A percentile compares a stretch with the other conserved stretches of the same genome.
These are phyloP conservation scores for Calonectria montana DNA, from an alignment of 2,329 filamentous ascomycete species.

Conservation along the genomic window DNA sequence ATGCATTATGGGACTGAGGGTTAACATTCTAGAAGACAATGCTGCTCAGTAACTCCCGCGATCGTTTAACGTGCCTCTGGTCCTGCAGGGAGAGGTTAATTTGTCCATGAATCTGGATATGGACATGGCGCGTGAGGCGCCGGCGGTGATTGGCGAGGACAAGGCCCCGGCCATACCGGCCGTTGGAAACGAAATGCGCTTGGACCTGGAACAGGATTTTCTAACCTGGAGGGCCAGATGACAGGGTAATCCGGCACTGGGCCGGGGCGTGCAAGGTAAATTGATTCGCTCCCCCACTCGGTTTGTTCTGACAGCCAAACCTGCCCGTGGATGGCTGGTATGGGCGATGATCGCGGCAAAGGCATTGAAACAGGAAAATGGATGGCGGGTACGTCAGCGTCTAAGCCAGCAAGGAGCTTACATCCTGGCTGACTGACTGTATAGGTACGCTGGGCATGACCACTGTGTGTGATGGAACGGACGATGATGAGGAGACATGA, in stretches of 20 bases:
- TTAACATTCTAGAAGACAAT: background rate
- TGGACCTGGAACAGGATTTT: conserved; percentile 4
- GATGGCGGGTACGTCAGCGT: background rate
- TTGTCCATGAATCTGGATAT: background rate
- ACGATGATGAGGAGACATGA: no score
- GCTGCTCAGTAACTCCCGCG: background rate
- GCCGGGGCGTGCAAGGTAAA: background rate
- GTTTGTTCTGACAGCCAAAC: conserved; percentile 3
- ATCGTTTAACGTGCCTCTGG: background rate
- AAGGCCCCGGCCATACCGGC: background rate
- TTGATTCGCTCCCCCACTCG: conserved; percentile 5
- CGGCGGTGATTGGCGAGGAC: conserved; percentile 1
- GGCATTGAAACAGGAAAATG: background rate
- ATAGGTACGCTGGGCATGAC: background rate
- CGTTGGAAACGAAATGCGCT: conserved; percentile 7
- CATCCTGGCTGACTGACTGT: conserved; percentile 5
- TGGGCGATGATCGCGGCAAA: conserved; percentile 5
- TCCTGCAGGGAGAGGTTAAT: background rate
- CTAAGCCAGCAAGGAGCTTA: background rate
- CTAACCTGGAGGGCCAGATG: background rate
- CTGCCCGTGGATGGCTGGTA: background rate
- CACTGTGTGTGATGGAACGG: background rate
- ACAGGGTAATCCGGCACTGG: conserved; percentile 6
- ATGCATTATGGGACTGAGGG: background rate
- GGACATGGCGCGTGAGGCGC: background rate